Evolutionary conservation across 176 grass and related monocot species (phyloP).

Genomic region (Pharus latifolius): DNA sequence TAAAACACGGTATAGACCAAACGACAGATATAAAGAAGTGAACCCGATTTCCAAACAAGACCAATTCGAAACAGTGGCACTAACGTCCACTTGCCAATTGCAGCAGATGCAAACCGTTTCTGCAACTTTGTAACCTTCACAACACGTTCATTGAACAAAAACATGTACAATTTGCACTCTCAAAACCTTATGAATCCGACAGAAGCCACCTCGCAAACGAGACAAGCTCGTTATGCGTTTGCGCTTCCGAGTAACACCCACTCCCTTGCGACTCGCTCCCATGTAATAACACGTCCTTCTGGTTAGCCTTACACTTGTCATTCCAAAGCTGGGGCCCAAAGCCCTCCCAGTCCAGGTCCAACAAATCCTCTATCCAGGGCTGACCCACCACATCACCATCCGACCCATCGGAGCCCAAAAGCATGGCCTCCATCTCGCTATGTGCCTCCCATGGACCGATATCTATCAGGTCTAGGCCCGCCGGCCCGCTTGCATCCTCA

Average conservation of each 20-base stretch:
- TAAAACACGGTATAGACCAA: no score
- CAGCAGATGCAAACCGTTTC: no score
- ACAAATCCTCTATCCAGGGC: slow-evolving; percentile 10
- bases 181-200: no score
- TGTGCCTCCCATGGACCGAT: neutral
- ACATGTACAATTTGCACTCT: no score
- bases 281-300: neutral
- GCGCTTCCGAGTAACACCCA: neutral
- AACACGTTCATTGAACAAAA: no score
- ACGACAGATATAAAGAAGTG: no score
- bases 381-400: neutral
- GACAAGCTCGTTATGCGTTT: neutral
- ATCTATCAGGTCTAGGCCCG: neutral
- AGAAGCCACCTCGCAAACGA: slow-evolving; percentile 7
- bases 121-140: no score
- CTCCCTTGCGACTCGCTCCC: neutral
- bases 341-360: slow-evolving; percentile 24
- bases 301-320: neutral
- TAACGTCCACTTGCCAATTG: no score
- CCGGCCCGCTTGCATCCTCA: neutral
- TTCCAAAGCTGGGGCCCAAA: neutral
- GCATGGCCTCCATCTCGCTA: slow-evolving; percentile 15
- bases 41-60: no score
- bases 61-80: no score
- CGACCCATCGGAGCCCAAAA: neutral